These are phyloP conservation scores for Tylopilus rubrobrunneus DNA, from an alignment of 768 basidiomycete genomes.

Conservation along the genomic window DNA sequence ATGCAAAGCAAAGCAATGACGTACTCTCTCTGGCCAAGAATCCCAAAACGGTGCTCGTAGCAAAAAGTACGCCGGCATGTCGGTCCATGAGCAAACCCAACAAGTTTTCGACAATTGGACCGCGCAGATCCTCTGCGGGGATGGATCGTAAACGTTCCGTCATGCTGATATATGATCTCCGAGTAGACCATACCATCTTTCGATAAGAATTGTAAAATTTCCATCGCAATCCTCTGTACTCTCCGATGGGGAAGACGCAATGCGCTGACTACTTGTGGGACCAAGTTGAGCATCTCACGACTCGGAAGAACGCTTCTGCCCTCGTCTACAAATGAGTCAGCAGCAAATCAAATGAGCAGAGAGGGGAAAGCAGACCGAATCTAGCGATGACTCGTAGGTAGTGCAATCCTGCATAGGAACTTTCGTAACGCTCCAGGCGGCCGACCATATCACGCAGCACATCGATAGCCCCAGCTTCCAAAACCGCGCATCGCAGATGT, in stretches of 20 bases:
- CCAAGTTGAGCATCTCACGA: slow-evolving; percentile 3
- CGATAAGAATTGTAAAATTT: slow-evolving; percentile 11
- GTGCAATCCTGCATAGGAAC: slow-evolving; percentile 18
- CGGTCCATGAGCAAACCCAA: slow-evolving; percentile 16
- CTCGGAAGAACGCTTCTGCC: not conserved
- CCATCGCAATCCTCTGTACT: slow-evolving; percentile 17
- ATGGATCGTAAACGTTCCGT: not conserved
- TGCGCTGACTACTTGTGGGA: slow-evolving; percentile 13
- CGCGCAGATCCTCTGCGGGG: slow-evolving; percentile 9
- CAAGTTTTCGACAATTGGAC: slow-evolving; percentile 8
- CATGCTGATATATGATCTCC: not conserved
- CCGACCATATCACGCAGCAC: slow-evolving; percentile 16
- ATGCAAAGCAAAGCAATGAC: not conserved
- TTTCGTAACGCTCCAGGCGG: slow-evolving; percentile 1
- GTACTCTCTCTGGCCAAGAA: slow-evolving; percentile 14
- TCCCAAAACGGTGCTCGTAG: slow-evolving; percentile 12
- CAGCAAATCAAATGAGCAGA: not conserved
- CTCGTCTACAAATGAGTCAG: slow-evolving; percentile 4
- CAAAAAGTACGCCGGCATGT: slow-evolving; percentile 14
- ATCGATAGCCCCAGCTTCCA: slow-evolving; percentile 13
- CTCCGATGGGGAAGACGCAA: slow-evolving; percentile 13
- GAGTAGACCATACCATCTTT: slow-evolving; percentile 5
- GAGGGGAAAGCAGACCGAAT: slow-evolving; percentile 13
- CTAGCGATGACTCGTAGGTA: slow-evolving; percentile 20
- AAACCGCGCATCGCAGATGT: slow-evolving; percentile 11